Percentiles rank a stretch among this genome's conserved stretches.
Conservation (phyloP, 2,329 filamentous ascomycete genomes). For the Herpotrichia juniperi region DNA sequence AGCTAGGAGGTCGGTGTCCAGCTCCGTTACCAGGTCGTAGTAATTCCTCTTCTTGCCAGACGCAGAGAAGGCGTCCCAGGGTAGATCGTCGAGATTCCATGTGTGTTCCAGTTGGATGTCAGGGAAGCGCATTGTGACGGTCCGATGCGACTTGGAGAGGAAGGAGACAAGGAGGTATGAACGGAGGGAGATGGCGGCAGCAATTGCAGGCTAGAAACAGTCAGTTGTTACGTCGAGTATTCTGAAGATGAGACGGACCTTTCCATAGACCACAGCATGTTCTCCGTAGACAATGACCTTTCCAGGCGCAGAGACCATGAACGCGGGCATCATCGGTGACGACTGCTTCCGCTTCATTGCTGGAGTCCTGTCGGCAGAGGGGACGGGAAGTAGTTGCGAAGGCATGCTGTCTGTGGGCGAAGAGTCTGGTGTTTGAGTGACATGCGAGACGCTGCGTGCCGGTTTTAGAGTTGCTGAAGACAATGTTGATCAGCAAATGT, state of each 20-base stretch:
- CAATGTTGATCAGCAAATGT: slow-evolving; percentile 15
- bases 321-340: slow-evolving; percentile 77
- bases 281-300: slow-evolving; percentile 99
- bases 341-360: slow-evolving; percentile 43
- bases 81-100: slow-evolving; percentile 91
- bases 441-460: slow-evolving; percentile 24
- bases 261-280: slow-evolving; percentile 96
- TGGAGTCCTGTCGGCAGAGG: slow-evolving; percentile 23
- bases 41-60: slow-evolving; percentile 92
- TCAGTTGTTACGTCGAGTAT: slow-evolving; percentile 16
- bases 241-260: slow-evolving; percentile 59
- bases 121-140: slow-evolving; percentile 85
- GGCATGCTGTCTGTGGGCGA: slow-evolving; percentile 37
- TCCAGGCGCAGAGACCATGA: slow-evolving; percentile 97
- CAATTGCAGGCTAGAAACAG: slow-evolving; percentile 77
- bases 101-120: slow-evolving; percentile 89
- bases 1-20: slow-evolving; percentile 81
- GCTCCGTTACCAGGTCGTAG: slow-evolving; percentile 78
- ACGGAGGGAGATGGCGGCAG: slow-evolving; percentile 90
- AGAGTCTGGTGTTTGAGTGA: slow-evolving; percentile 32
- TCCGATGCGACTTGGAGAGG: slow-evolving; percentile 88
- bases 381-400: slow-evolving; percentile 29
- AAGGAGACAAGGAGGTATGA: slow-evolving; percentile 97
- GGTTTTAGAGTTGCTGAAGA: slow-evolving; percentile 27
- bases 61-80: slow-evolving; percentile 81